phyloP scores from a whole-genome alignment of 2,329 filamentous ascomycete species.

The Penicillium sp. region DNA sequence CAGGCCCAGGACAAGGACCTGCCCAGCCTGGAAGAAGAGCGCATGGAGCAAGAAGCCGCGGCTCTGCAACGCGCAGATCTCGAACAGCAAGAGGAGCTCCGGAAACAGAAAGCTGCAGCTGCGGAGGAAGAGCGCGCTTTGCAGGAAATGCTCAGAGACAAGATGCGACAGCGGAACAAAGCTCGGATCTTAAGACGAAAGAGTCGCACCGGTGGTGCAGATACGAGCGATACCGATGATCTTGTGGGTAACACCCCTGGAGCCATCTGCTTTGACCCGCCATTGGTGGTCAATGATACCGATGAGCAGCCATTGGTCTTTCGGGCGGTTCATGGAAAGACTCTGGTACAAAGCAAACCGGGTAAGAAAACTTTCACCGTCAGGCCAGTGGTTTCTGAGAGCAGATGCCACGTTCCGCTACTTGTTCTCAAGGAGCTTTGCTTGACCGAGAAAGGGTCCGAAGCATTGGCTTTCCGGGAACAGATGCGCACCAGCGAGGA shows the following conservation, averaged over 20 bases:
- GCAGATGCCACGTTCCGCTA: conserved; percentile 59
- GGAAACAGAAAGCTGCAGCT: conserved; percentile 44
- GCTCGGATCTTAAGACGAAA: conserved; percentile 41
- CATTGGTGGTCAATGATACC: conserved; percentile 60
- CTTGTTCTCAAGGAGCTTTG: conserved; percentile 73
- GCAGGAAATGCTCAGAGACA: conserved; percentile 42
- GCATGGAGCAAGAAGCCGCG: conserved; percentile 77
- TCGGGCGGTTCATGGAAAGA: conserved; percentile 69
- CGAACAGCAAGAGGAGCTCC: conserved; percentile 52
- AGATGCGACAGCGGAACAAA: conserved; percentile 42
- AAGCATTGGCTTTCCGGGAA: conserved; percentile 68
- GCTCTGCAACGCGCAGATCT: conserved; percentile 58
- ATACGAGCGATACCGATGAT: conserved; percentile 31
- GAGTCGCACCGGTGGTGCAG: conserved; percentile 38
- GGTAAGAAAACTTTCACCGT: conserved; percentile 69
- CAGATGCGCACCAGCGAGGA: conserved; percentile 75
- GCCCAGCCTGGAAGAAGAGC: conserved; percentile 86
- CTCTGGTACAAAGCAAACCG: conserved; percentile 65
- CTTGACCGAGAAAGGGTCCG: conserved; percentile 60
- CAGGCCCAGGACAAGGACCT: conserved; percentile 74
- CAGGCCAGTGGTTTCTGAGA: conserved; percentile 63
- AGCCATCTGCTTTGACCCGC: conserved; percentile 46
- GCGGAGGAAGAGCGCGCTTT: conserved; percentile 45
- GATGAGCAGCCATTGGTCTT: conserved; percentile 68
- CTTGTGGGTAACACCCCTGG: conserved; percentile 37